Base-by-base conservation (phyloP, 192 early-diverging fungal species). In the Gaertneriomyces semiglobifer region DNA sequence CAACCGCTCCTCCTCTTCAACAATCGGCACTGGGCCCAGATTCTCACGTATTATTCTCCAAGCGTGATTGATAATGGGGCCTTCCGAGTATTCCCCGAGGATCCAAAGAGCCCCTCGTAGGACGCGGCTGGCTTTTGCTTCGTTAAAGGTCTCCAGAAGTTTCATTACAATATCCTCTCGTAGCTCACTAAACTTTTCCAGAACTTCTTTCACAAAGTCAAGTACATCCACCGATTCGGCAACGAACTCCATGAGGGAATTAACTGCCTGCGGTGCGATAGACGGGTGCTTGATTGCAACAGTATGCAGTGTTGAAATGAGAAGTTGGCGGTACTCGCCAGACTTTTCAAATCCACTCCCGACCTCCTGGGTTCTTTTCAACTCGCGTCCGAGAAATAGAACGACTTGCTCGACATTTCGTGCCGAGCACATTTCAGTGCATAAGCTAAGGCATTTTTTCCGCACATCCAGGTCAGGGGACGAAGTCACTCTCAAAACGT, bases 31-130 rank as follows among this genome's bases (percentile, higher is more conserved):
- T 77, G 95, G 92, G 20, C 96, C 96, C 40, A 98, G 74, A 48
- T 86, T 84, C 46, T 84, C 72, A 58, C 92, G 88, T 57, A 99
- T 89, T 59, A 88, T 81, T 65, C 85, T 83, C 87, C 94, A 87
- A 46, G 90, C 85, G 0, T 83, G 81, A 71, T 94, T 92, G 69
- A 99, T 96, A 68, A 76, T 63, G 71, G 38, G 16, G 11, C 64
- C 16, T 43, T 53, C 16, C 52, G 90, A 90, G 69, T 97, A 99
- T 80, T 99, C 97, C 56, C 97, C 95, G 65, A 99, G 81, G 70
- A 98, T 96, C 97, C 97, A 99, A 51, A 99, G 82, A 16, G 93
- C 97, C 33, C 95, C 97, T 52, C 97, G 88, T 74, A 95, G 88
- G 4, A 97, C 94, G 72, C 93, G 86, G 59, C 92, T 89, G 2